Percentiles rank a stretch among this genome's conserved stretches.
Evolutionary conservation across 2,329 filamentous ascomycete genomes (phyloP).

Genomic region (Aureobasidium sp.): DNA sequence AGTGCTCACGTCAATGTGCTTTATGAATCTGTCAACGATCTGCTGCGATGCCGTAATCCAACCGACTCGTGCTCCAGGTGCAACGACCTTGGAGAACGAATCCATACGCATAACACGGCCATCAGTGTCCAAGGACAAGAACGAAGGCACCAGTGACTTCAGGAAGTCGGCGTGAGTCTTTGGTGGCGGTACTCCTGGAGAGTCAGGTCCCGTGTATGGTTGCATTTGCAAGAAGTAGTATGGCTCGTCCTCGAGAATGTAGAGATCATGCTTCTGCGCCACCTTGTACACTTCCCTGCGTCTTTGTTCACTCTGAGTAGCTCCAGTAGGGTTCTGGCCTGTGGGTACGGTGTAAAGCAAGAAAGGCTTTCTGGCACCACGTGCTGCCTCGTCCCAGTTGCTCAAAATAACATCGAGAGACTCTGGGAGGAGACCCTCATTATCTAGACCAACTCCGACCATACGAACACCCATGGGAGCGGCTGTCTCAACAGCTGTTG

Average conservation of each 20-base stretch:
- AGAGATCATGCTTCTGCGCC: conserved; percentile 75
- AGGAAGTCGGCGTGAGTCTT: conserved; percentile 66
- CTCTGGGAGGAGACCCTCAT: conserved; percentile 56
- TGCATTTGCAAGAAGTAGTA: conserved; percentile 93
- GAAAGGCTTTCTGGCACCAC: conserved; percentile 57
- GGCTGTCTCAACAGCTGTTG: conserved; percentile 63
- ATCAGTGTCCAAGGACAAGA: conserved; percentile 74
- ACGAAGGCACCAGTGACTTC: conserved; percentile 62
- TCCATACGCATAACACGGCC: conserved; percentile 86
- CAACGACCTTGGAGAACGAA: conserved; percentile 86
- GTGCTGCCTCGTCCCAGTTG: conserved; percentile 55
- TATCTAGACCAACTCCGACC: conserved; percentile 58
- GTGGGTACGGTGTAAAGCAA: conserved; percentile 68
- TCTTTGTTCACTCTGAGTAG: conserved; percentile 64
- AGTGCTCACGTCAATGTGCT: conserved; percentile 74
- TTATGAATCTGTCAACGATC: conserved; percentile 72
- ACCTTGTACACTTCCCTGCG: conserved; percentile 68
- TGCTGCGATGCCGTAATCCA: conserved; percentile 88
- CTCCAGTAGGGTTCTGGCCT: conserved; percentile 86
- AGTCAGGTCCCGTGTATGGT: conserved; percentile 55
- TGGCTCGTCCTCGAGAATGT: conserved; percentile 86
- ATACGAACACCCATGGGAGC: conserved; percentile 56
- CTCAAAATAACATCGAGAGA: conserved; percentile 56
- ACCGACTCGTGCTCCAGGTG: conserved; percentile 72
- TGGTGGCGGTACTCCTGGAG: conserved; percentile 49